Base-by-base conservation (phyloP, 2,329 filamentous ascomycete species). In the Coniochaeta ligniaria region DNA sequence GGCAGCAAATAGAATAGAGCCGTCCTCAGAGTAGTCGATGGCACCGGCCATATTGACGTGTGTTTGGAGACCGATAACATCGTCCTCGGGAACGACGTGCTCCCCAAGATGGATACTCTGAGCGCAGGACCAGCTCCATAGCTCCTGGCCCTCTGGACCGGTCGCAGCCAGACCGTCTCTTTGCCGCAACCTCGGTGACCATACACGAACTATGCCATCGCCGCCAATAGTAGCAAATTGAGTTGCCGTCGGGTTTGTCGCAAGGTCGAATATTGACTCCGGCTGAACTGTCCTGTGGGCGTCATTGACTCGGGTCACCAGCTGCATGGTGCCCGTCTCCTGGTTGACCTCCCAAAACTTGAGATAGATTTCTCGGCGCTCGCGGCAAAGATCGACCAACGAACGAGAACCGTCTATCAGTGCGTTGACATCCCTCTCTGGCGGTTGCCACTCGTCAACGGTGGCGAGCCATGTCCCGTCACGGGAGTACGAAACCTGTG, bases 381-480 rank as follows among this genome's bases (percentile, higher is more conserved):
- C 80, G 35, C 75, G 74, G 33, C 78, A 73, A 60, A 84, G 80
- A 58, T 76, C 80, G 63, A 73, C 62, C 68, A 66, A 60, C 7
- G 67, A 66, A 56, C 69, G 74, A 59, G 73, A 70, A n/a, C 70
- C 73, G 45, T 73, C 74, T 22, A 78, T 77, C 9, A 90, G 72
- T 60, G 82, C 81, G 43, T 84, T 81, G 16, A 90, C 74, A 69
- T 97, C 92, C 62, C 83, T 78, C 14, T 78, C 75, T 11, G 90
- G 85, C 1, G 92, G 92, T 58, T 83, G 82, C 95, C 95, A 99
- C 69, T 93, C 90, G 71, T 99, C 95, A 1, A 96, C 84, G 1
- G 92, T 97, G 5, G 90, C 93, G 61, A 99, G 82, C 93, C 94
- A 98, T 65, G 86, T 82, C 20, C 94, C 94, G 69, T 98, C 89